A percentile compares a stretch with the other conserved stretches of the same genome.
Conservation (phyloP, 768 basidiomycete species). For the Galerina sulciceps region DNA sequence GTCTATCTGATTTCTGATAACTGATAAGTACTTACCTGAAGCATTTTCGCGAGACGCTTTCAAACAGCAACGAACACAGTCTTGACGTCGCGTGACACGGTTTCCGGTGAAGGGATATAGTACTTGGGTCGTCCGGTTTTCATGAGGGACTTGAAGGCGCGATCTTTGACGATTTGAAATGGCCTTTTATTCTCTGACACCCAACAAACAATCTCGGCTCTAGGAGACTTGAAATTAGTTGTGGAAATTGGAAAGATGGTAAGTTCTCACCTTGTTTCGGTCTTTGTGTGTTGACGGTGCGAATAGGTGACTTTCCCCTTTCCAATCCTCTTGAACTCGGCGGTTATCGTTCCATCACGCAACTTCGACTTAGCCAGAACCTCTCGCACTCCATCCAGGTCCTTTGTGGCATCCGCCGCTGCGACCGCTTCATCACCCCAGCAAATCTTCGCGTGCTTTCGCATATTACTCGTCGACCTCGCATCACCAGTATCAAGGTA, state of each 20-base stretch:
- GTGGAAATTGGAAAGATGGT: neutral
- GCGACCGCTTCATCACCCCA: slow-evolving; percentile 28
- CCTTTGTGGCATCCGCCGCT: slow-evolving; percentile 7
- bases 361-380: neutral
- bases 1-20: neutral
- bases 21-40: neutral
- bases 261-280: slow-evolving; percentile 24
- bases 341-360: slow-evolving; percentile 25
- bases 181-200: slow-evolving; percentile 5
- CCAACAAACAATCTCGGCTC: slow-evolving; percentile 6
- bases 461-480: slow-evolving; percentile 27
- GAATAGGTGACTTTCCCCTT: slow-evolving; percentile 36
- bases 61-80: neutral
- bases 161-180: slow-evolving; percentile 1
- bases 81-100: slow-evolving; percentile 1
- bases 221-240: neutral
- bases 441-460: slow-evolving; percentile 27
- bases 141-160: slow-evolving; percentile 4
- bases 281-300: slow-evolving; percentile 27
- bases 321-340: slow-evolving; percentile 27
- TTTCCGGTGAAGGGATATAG: neutral
- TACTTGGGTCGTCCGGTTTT: neutral
- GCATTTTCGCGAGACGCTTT: neutral
- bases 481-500: slow-evolving; percentile 16
- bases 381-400: neutral